A percentile compares a stretch with the other conserved stretches of the same genome.
These are phyloP conservation scores for Xylogone sp. DNA, from an alignment of 2,329 filamentous ascomycete genomes.

Conservation along the genomic window DNA sequence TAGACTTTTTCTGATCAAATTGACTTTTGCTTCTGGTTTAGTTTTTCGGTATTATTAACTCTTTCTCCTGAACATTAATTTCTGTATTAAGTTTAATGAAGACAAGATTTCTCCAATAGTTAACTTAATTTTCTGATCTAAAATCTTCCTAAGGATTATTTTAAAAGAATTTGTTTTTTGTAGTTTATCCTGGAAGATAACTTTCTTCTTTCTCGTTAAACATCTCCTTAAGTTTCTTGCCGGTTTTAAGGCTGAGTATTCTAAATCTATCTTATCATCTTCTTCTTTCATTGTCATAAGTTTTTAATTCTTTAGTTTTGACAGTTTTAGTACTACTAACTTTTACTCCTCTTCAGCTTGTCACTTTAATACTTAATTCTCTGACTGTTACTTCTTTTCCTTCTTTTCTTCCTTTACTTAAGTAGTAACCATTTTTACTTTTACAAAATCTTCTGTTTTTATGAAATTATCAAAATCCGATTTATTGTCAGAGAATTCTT, in stretches of 20 bases:
- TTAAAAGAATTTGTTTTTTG: too few species aligned
- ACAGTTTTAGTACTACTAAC: neutral
- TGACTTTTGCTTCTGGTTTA: neutral
- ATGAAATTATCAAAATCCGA: neutral
- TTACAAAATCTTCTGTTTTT: too few species aligned
- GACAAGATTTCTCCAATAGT: too few species aligned
- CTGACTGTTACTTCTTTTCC: neutral
- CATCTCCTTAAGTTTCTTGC: neutral
- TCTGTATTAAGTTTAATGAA: too few species aligned
- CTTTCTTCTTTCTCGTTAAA: neutral
- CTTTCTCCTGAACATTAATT: neutral
- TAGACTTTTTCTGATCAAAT: neutral
- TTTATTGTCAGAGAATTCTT: neutral
- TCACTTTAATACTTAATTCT: neutral
- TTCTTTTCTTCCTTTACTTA: neutral
- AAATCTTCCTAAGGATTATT: too few species aligned
- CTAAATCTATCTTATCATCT: neutral
- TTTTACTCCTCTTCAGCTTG: neutral
- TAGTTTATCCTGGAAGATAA: too few species aligned
- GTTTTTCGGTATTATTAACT: neutral
- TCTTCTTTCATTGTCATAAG: neutral
- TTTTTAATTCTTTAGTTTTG: neutral
- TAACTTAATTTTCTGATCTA: too few species aligned
- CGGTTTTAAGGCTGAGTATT: neutral
- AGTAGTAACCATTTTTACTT: neutral